Evolutionary conservation across 176 grass and related monocot species (phyloP), one percentile per base, ranked within the genome.

Genomic region (Rhipidocladum racemiflorum): DNA sequence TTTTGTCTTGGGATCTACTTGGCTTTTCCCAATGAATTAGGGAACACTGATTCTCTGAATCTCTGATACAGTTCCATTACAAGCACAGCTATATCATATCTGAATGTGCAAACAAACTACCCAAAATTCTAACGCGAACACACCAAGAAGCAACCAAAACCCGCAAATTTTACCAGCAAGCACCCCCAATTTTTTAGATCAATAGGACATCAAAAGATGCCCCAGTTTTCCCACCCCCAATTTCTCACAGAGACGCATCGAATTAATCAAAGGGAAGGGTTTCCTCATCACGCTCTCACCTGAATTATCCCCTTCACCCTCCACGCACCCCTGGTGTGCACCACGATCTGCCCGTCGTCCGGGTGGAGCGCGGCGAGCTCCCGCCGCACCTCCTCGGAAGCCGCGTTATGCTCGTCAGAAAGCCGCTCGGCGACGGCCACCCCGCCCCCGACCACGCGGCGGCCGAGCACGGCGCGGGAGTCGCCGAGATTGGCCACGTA

Each of bases 281-380:
- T 16, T 42, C 1, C 4, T 75, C 2, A 44, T 27, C 66, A 48
- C 10, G 34, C 0, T 61, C 61, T 86, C 82, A 97, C 94, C 94
- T 97, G 94, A 89, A 97, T 97, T 42, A 91, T 97, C 65, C 94
- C 94, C 82, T 91, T 97, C 77, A 97, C 85, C 53, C 91, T 88
- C 94, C 94, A 97, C 2, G 88, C 83, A 1, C 94, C 94, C 72
- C 89, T 77, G 72, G 61, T 76, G 71, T 92, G 87, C 70, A 94
- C 79, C 21, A 97, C 94, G 65, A 97, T 97, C 76, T 92, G 89
- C 57, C 40, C 72, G 59, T 97, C 94, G 56, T 97, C 94, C 14
- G 89, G 94, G 78, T 97, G 91, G 63, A 87, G 75, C 11, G 74
- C 83, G 0, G 79, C n/a, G 46, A 97, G 39, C 74, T 97, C 91